Evolutionary conservation across 352 stramenopile genomes (phyloP), one percentile per base, ranked within the genome.

Genomic region (Globisporangium orthogonon): DNA sequence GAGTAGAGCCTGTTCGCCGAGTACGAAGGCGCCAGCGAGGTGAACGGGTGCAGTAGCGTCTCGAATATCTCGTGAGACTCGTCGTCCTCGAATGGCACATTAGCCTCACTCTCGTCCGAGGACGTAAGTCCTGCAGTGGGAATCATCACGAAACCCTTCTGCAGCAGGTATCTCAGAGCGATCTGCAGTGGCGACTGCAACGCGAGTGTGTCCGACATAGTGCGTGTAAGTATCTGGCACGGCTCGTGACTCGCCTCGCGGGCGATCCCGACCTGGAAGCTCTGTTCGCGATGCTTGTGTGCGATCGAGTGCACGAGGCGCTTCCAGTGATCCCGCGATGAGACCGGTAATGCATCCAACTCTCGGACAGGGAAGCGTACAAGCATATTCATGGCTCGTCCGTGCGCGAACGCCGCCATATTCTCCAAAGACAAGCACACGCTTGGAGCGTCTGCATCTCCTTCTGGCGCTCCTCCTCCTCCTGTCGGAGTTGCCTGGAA

Each of bases 71-170:
- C 63, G 43, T 70, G 44, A 37, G 54, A 53, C 11, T 78, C 62
- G 3, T 67, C 46, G 31, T 52, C 50, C 7, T 62, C 40, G 10
- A 58, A 49, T 2, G 23, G 43, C 56, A 52, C 43, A 10, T 63
- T 35, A 7, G 51, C 29, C 37, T 31, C 54, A 45, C 7, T 58
- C 41, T 45, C 61, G 56, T 31, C 66, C 63, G 54, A 47, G 10
- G 13, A 46, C 23, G 23, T 23, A 23, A 23, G 23, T 1, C 23
- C 23, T 50, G 45, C 1, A 2, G 72, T 55, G 1, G 76, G 74
- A 46, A 83, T 56, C n/a, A 89, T 59, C 3, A 80, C 58, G 28
- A 83, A 52, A 7, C 76, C 76, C 56, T 70, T 72, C 44, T 86
- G 74, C 47, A 87, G 55, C 35, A 86, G 61, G 39, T 76, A 87